phyloP scores from a whole-genome alignment of 169 alveolate species.

The Cyclospora cayetanensis region DNA sequence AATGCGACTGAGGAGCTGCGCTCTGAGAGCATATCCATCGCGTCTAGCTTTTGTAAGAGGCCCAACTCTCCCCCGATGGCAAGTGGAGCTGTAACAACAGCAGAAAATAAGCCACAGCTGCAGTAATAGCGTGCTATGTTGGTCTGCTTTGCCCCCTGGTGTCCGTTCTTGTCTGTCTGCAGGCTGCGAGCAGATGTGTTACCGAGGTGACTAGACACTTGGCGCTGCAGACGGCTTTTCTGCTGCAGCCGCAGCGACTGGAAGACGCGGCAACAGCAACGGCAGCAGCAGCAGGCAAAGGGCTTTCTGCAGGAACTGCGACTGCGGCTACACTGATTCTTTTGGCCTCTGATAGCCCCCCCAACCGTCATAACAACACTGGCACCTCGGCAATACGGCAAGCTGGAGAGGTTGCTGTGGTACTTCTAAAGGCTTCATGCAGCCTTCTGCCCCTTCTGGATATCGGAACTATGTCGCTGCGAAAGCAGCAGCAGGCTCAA shows the following conservation, averaged over 20 bases:
- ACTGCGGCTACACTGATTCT: background rate
- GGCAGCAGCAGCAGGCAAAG: background rate
- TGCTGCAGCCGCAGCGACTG: no score
- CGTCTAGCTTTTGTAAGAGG: background rate
- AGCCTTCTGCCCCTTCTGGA: background rate
- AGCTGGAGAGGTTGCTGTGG: background rate
- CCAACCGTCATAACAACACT: background rate
- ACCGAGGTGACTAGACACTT: background rate
- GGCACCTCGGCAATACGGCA: background rate
- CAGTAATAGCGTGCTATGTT: background rate
- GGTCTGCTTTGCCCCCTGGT: background rate
- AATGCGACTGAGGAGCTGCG: no score
- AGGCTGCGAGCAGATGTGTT: background rate
- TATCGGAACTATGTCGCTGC: background rate
- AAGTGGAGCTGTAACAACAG: background rate
- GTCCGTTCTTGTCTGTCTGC: no score
- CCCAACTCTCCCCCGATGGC: background rate
- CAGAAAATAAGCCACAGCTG: background rate
- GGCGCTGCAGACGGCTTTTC: background rate
- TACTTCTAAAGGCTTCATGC: background rate
- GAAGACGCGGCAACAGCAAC: background rate
- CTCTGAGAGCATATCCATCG: background rate
- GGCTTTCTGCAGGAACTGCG: background rate
- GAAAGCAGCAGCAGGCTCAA: background rate
- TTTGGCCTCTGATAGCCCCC: background rate